These are phyloP conservation scores for Vachellia collinsii DNA, from an alignment of 306 rosid genomes.

Conservation along the genomic window DNA sequence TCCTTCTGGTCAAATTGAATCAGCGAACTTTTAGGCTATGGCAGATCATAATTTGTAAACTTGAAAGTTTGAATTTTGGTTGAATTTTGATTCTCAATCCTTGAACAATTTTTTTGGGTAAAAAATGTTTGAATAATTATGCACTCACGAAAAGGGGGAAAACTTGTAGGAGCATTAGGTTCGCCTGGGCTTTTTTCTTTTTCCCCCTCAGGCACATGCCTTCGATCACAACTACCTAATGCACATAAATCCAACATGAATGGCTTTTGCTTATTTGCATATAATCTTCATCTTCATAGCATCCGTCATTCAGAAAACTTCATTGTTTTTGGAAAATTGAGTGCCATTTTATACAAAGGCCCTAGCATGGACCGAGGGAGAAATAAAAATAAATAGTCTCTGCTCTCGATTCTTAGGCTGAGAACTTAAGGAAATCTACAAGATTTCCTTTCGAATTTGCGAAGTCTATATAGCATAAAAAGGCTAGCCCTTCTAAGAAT, in stretches of 20 bases:
- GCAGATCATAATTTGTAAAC: neutral
- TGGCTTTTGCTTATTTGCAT: conserved; percentile 10
- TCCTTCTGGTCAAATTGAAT: neutral
- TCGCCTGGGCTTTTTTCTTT: neutral
- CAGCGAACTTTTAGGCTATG: conserved; percentile 3
- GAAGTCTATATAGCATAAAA: conserved; percentile 24
- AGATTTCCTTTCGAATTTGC: conserved; percentile 22
- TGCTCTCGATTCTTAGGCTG: conserved; percentile 15
- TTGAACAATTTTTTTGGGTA: neutral
- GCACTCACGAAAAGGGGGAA: neutral
- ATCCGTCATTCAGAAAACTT: conserved; percentile 13
- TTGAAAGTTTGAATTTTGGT: conserved; percentile 19
- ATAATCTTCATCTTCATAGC: neutral
- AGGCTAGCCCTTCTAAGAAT: neutral
- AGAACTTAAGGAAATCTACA: conserved; percentile 17
- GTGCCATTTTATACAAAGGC: conserved; percentile 17
- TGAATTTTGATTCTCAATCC: conserved; percentile 2
- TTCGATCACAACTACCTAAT: conserved; percentile 15
- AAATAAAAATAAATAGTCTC: conserved; percentile 4
- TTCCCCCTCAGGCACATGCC: conserved; percentile 22
- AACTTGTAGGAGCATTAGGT: neutral
- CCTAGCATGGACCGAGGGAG: conserved; percentile 7
- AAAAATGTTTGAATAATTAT: neutral
- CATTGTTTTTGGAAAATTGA: conserved; percentile 21
- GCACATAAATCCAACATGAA: conserved; percentile 1